These are phyloP conservation scores for Ophiocytium majus DNA, from an alignment of 352 stramenopile genomes.

Conservation along the genomic window DNA sequence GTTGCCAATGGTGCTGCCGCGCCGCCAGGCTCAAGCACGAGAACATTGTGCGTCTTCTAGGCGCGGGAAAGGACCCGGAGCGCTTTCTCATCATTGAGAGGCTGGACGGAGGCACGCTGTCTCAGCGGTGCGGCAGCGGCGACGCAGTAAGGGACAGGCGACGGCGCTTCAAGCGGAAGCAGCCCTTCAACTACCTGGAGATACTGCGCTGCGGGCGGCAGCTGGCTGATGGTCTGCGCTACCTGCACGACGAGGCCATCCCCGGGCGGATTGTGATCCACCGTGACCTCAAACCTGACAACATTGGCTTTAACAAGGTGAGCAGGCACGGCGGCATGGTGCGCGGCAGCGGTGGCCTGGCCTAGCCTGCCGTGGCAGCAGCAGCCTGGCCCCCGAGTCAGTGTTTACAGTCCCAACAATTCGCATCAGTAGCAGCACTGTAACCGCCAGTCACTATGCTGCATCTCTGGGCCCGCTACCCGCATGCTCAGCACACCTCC, in stretches of 20 bases:
- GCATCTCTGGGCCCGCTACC: too few relatives aligned
- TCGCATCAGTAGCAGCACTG: too few relatives aligned
- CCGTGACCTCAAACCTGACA: conserved; percentile 58
- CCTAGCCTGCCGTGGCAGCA: too few relatives aligned
- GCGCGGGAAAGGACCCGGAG: conserved; percentile 47
- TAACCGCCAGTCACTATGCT: too few relatives aligned
- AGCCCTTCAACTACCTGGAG: conserved; percentile 51
- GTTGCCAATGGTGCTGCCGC: too few relatives aligned
- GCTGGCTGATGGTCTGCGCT: conserved; percentile 46
- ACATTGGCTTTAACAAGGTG: conserved; percentile 58
- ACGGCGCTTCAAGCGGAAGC: conserved; percentile 25
- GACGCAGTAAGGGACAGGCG: conserved; percentile 31
- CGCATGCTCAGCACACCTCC: too few relatives aligned
- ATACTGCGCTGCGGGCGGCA: conserved; percentile 50
- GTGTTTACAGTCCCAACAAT: too few relatives aligned
- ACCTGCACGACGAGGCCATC: conserved; percentile 58
- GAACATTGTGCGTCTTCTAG: conserved; percentile 50
- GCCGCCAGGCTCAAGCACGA: conserved; percentile 53
- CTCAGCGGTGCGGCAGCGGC: conserved; percentile 42
- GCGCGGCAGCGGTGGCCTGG: too few relatives aligned
- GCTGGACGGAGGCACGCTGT: conserved; percentile 53
- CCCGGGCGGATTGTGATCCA: conserved; percentile 53
- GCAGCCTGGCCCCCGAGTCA: too few relatives aligned
- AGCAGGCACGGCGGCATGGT: too few relatives aligned
- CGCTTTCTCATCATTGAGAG: conserved; percentile 51